A percentile compares a stretch with the other conserved stretches of the same genome.
Conservation (phyloP, 2,329 filamentous ascomycete species). For the Tolypocladium inflatum region DNA sequence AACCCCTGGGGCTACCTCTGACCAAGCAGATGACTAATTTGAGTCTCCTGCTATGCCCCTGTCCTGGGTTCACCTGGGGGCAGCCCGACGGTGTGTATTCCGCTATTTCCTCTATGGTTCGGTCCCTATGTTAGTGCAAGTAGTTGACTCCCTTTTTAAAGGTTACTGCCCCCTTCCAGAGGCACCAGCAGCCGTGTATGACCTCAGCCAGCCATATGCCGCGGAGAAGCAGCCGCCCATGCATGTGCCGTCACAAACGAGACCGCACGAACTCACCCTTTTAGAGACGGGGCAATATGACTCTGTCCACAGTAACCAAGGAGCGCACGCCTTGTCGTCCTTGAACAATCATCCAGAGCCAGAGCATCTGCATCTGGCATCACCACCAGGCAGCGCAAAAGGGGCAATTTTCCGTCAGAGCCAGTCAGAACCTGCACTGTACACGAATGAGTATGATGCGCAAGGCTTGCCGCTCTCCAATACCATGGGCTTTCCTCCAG, state of each 20-base stretch:
- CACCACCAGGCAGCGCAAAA: background rate
- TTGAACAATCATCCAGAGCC: slow-evolving; percentile 1
- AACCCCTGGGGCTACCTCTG: slow-evolving; percentile 14
- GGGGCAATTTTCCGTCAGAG: background rate
- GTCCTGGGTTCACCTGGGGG: slow-evolving; percentile 18
- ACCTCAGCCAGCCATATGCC: slow-evolving; percentile 20
- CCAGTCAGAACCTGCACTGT: background rate
- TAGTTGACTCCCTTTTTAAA: slow-evolving; percentile 5
- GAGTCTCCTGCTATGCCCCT: slow-evolving; percentile 18
- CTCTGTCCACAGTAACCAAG: background rate
- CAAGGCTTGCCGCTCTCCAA: background rate
- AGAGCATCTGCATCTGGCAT: background rate
- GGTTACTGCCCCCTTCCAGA: slow-evolving; percentile 24
- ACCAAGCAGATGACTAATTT: slow-evolving; percentile 18
- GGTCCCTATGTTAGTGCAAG: background rate
- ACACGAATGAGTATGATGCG: background rate
- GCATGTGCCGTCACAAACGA: background rate
- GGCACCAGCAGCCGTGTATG: slow-evolving; percentile 15
- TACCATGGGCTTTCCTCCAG: background rate
- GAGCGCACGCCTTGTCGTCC: background rate
- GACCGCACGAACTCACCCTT: background rate
- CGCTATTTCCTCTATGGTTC: background rate
- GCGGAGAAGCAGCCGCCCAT: slow-evolving; percentile 14
- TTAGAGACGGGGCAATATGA: background rate
- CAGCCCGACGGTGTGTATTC: slow-evolving; percentile 20